Percentiles rank a stretch among this genome's conserved stretches.
Conservation (phyloP, 441 rosid species). For the Eutrema salsugineum region DNA sequence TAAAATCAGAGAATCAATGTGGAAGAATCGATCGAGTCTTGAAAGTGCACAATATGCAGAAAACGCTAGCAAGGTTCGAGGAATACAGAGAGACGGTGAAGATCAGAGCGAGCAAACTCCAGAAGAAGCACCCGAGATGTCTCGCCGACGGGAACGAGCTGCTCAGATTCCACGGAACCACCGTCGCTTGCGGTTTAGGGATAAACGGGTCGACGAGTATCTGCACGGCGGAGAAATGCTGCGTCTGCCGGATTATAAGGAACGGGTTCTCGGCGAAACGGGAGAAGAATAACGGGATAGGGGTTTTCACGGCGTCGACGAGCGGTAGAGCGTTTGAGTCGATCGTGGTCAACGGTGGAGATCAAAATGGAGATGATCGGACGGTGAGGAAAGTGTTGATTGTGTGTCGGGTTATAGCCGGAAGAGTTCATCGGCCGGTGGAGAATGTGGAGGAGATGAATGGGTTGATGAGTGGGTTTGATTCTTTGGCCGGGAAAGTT, state of each 20-base stretch:
- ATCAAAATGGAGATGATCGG: conserved; percentile 18
- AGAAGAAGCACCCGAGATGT: conserved; percentile 92
- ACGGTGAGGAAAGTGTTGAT: conserved; percentile 73
- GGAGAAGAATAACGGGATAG: conserved; percentile 75
- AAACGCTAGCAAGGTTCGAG: conserved; percentile 81
- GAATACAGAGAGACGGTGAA: conserved; percentile 89
- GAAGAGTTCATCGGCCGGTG: conserved; percentile 90
- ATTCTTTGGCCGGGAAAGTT: conserved; percentile 94
- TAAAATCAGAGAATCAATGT: conserved; percentile 76
- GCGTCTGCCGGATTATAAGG: conserved; percentile 72
- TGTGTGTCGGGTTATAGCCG: conserved; percentile 94
- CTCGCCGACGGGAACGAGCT: conserved; percentile 95
- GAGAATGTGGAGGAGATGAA: conserved; percentile 79
- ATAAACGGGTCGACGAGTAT: conserved; percentile 74
- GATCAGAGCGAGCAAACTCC: conserved; percentile 82
- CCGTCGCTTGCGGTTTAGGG: conserved; percentile 81
- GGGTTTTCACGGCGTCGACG: conserved; percentile 91
- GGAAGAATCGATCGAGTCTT: conserved; percentile 87
- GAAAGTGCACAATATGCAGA: conserved; percentile 95
- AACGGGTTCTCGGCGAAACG: conserved; percentile 80
- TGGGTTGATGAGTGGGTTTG: conserved; percentile 72
- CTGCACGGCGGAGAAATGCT: conserved; percentile 71
- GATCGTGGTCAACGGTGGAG: conserved; percentile 25
- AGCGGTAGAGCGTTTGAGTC: conserved; percentile 89
- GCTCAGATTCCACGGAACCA: conserved; percentile 81